These are phyloP conservation scores for Venturia pyrina DNA, from an alignment of 2,329 filamentous ascomycete genomes.

Conservation along the genomic window DNA sequence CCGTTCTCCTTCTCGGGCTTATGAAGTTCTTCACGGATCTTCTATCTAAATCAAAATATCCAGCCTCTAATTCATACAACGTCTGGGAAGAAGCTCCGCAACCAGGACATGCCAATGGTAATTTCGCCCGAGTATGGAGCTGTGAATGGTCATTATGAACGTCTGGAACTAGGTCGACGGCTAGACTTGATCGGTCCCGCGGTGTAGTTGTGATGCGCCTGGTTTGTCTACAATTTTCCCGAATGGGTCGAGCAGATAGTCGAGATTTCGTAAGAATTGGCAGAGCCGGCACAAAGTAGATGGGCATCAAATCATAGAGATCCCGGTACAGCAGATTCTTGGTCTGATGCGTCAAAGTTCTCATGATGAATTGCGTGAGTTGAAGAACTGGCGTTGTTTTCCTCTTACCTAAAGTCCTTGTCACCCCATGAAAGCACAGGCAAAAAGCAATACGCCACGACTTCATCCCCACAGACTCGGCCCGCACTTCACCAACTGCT, in stretches of 20 bases:
- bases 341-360: not conserved
- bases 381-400: not conserved
- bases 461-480: not conserved
- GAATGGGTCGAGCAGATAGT: not conserved
- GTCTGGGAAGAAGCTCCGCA: conserved; percentile 53
- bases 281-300: not conserved
- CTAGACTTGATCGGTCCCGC: not conserved
- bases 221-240: not conserved
- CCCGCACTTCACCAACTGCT: not conserved
- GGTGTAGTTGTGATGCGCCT: not conserved
- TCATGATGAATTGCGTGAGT: not conserved
- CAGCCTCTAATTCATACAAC: conserved; percentile 42
- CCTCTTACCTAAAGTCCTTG: not conserved
- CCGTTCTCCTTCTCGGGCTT: conserved; percentile 18
- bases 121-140: conserved; percentile 12
- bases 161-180: not conserved
- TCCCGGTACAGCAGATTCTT: conserved; percentile 4
- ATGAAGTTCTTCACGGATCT: conserved; percentile 35
- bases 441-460: conserved; percentile 3
- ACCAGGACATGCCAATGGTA: conserved; percentile 49
- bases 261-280: not conserved
- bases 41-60: conserved; percentile 44
- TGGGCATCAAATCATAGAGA: conserved; percentile 4
- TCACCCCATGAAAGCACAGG: not conserved
- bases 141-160: not conserved